Base-by-base conservation (phyloP, 1,139 yeast species). In the Wickerhamomyces sp. region DNA sequence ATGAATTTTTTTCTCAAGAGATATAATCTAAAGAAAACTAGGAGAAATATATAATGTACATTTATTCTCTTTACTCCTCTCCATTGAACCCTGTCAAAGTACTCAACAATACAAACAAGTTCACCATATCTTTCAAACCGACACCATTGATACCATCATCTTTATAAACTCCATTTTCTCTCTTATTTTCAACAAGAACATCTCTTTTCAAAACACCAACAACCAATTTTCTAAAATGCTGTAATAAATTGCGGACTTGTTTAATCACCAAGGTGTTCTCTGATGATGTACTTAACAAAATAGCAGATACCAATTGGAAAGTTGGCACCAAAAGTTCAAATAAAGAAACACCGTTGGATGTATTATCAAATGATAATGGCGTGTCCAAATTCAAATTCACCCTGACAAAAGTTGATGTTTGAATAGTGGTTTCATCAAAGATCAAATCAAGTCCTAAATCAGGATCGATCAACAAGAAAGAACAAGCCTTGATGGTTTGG, bases 211-310 rank as follows among this genome's bases (percentile, higher is more conserved):
- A 59, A 2, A 86, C 72, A 2, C 87, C 85, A 25, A 75, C 72
- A 12, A 82, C 66, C 40, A 86, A 60, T 33, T 69, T 71, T 35
- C 72, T 68, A 52, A 78, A 78, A 32, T 71, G 72, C 6, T 57
- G 53, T 51, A 86, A 55, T 33, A 88, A 59, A 7, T 61, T 66
- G 38, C 64, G 66, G 0, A 79, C 79, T 47, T 75, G 78, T 5
- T 60, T 55, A 16, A 78, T 66, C n/a, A 82, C 78, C 1, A 75
- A 71, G 40, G 69, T 72, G 55, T 87, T 86, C 35, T 80, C 78
- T 4, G 91, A 80, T 0, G 96, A 95, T 70, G 85, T 75, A 3
- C 95, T 75, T 17, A 87, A 62, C 9, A 83, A 62, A 6, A 85
- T 66, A 0, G 94, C 78, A 11, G 78, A 60, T 2, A 86, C 66